Evolutionary conservation across 805 yeast genomes (phyloP).

Genomic region (Lipomyces lipofer): DNA sequence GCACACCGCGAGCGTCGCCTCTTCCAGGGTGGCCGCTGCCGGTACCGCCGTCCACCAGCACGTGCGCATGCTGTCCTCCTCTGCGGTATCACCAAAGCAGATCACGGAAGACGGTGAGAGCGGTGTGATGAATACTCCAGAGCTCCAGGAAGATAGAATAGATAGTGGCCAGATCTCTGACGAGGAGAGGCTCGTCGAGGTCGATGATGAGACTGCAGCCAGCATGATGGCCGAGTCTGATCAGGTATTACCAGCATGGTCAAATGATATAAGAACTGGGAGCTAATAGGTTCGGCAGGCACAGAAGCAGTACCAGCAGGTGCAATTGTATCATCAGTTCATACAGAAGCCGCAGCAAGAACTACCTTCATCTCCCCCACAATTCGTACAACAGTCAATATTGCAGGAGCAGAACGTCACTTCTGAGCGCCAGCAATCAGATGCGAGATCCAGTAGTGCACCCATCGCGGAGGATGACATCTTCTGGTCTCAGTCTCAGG

Average conservation of each 20-base stretch:
- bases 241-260: conserved; percentile 15
- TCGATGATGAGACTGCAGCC: conserved; percentile 29
- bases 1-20: too few species aligned
- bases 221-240: conserved; percentile 15
- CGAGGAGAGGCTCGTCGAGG: conserved; percentile 24
- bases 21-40: too few species aligned
- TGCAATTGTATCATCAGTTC: conserved; percentile 17
- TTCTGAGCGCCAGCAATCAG: neutral
- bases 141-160: conserved; percentile 3
- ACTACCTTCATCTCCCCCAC: too few species aligned
- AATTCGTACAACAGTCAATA: conserved; percentile 29
- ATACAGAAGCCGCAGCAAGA: conserved; percentile 29
- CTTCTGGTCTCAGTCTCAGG: too few species aligned
- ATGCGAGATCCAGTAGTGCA: neutral
- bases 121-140: neutral
- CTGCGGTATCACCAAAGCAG: neutral
- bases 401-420: conserved; percentile 4
- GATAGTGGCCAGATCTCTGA: conserved; percentile 16
- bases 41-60: neutral
- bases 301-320: conserved; percentile 11
- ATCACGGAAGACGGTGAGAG: conserved; percentile 5
- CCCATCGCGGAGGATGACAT: neutral
- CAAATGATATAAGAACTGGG: conserved; percentile 9
- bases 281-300: conserved; percentile 12
- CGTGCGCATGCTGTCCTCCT: conserved; percentile 4